Evolutionary conservation across 106 monocot species (phyloP).

Genomic region (Apostasia ramifera): DNA sequence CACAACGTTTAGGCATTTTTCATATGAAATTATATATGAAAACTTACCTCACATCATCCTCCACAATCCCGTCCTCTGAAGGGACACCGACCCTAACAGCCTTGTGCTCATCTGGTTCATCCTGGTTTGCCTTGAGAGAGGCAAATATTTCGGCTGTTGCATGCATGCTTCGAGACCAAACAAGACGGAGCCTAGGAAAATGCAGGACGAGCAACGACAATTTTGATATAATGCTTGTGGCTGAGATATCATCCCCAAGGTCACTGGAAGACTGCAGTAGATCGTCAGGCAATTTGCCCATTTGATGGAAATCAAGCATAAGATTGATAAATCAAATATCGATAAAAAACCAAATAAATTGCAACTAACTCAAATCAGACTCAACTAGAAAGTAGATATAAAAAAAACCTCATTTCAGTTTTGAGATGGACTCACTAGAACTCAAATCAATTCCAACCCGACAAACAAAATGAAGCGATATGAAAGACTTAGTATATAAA

Average conservation of each 20-base stretch:
- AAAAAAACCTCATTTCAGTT: background rate
- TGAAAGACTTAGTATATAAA: background rate
- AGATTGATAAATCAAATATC: background rate
- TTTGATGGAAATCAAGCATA: background rate
- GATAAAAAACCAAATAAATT: background rate
- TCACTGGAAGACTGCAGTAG: slow-evolving; percentile 77
- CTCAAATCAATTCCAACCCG: background rate
- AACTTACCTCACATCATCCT: slow-evolving; percentile 80
- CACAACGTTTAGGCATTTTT: no score
- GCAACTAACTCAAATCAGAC: background rate
- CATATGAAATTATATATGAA: background rate
- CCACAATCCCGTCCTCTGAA: slow-evolving; percentile 82
- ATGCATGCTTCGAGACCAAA: slow-evolving; percentile 95
- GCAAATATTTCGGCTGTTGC: slow-evolving; percentile 94
- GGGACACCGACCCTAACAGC: slow-evolving; percentile 89
- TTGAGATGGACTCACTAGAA: no score
- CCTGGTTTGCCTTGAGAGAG: slow-evolving; percentile 91
- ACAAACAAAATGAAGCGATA: background rate
- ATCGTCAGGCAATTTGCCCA: slow-evolving; percentile 1
- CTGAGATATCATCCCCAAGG: slow-evolving; percentile 79
- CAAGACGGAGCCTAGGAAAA: slow-evolving; percentile 87
- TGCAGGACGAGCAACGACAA: slow-evolving; percentile 86
- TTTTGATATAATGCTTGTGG: slow-evolving; percentile 88
- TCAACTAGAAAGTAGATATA: background rate
- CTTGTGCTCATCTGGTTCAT: slow-evolving; percentile 90